Evolutionary conservation across 495 filamentous ascomycete species (phyloP).

Genomic region (Halenospora varia): DNA sequence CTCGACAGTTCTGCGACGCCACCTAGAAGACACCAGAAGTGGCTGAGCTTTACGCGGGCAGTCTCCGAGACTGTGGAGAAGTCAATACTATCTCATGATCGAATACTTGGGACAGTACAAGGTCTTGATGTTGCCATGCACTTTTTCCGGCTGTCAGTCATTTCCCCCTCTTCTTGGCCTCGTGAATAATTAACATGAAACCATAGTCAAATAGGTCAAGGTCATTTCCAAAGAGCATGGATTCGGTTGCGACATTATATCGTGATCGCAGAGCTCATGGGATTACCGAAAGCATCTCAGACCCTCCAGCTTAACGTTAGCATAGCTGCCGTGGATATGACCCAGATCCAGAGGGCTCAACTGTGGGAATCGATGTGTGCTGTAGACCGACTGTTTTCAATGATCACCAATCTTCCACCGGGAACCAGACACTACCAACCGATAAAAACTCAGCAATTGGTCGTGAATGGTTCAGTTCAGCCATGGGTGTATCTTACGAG

Average conservation of each 20-base stretch:
- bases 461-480: constrained; percentile 4
- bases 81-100: constrained; percentile 6
- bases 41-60: neutral
- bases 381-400: constrained; percentile 1
- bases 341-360: constrained; percentile 9
- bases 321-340: neutral
- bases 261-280: constrained; percentile 8
- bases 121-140: constrained; percentile 6
- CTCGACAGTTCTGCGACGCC: neutral
- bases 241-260: constrained; percentile 14
- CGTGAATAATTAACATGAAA: neutral
- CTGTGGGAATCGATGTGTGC: constrained; percentile 7
- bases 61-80: constrained; percentile 7
- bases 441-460: neutral
- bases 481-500: constrained; percentile 4
- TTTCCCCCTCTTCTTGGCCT: neutral
- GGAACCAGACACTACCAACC: constrained; percentile 2
- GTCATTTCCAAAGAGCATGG: constrained; percentile 15
- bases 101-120: constrained; percentile 1
- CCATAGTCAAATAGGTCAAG: constrained; percentile 10
- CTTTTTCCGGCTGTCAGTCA: constrained; percentile 9
- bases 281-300: constrained; percentile 12
- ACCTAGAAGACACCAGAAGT: neutral
- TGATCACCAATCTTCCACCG: constrained; percentile 8
- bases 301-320: constrained; percentile 1